Evolutionary conservation across 2,329 filamentous ascomycete species (phyloP), one percentile per base, ranked within the genome.

Genomic region (Clonostachys solani): DNA sequence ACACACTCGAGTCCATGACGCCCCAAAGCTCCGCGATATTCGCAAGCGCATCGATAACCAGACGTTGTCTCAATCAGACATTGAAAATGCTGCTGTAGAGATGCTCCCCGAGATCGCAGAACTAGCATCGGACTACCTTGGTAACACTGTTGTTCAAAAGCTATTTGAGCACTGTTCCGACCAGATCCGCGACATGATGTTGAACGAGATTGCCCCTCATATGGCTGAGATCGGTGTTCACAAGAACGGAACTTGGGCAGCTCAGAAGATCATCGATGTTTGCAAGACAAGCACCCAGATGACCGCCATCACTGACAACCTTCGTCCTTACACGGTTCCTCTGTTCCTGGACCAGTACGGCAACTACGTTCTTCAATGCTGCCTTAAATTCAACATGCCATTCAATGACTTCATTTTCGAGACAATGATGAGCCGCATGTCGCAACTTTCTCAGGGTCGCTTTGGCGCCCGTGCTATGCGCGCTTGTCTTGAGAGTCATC

Each of bases 121-220:
- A 67, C 76, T 99, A 19, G 81, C 94, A 3, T 96, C 92, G 0
- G 94, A 99, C 67, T 99, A 99, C 60, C 80, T 99, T 33, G 94
- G 94, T 57, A 99, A 99, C 71, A 99, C 94, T 0, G 94, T 99
- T n/a, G 92, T 99, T 16, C 94, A 99, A 71, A 99, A 99, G 70
- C 75, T 99, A 42, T 99, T 99, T 61, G 92, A 99, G 66, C 90
- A 89, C 69, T 97, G 94, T 72, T 94, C 90, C 1, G 92, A 97
- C 63, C 75, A 83, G 40, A 83, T 92, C 40, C 92, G 95, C 58
- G 91, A 96, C 65, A 86, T 87, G 48, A 97, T 99, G 94, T 75
- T 99, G 49, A 69, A 74, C 13, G 84, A 92, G 61, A 95, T 99
- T 58, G 83, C 88, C 4, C 92, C 92, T 49, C 92, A 96, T 62